Conservation (phyloP, 495 filamentous ascomycete species). For the Pyrenula aspistea region DNA sequence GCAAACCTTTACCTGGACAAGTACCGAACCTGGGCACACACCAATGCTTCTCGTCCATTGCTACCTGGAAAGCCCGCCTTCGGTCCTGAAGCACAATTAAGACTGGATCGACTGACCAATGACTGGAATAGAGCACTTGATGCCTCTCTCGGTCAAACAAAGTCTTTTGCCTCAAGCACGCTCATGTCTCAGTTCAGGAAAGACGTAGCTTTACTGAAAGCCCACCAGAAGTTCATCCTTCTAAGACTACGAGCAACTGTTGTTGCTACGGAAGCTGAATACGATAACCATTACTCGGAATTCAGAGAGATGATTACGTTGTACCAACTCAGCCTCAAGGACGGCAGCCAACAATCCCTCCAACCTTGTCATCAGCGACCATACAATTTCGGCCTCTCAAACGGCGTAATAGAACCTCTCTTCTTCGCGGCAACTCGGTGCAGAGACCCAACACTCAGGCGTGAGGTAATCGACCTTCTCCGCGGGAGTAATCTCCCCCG, state of each 20-base stretch:
- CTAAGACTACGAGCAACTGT: neutral
- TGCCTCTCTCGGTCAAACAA: neutral
- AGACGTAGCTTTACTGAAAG: neutral
- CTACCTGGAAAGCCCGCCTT: neutral
- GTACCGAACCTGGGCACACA: neutral
- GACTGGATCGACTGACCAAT: neutral
- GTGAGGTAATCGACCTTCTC: constrained; percentile 5
- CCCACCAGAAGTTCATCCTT: neutral
- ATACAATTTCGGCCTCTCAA: neutral
- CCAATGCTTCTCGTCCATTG: neutral
- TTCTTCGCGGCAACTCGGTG: constrained; percentile 39
- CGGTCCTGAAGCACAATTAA: neutral
- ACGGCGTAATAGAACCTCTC: constrained; percentile 31
- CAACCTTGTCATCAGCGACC: neutral
- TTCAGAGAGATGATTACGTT: neutral
- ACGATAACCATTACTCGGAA: neutral
- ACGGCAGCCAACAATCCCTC: neutral
- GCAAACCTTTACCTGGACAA: neutral
- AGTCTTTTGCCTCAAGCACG: neutral
- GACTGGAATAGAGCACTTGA: neutral
- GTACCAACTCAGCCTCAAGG: neutral
- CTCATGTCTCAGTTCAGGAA: neutral
- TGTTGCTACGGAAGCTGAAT: neutral
- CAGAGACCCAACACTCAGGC: constrained; percentile 28
- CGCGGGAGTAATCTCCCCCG: constrained; percentile 10